phyloP scores from a whole-genome alignment of 1,284 basidiomycete species.

The Heterobasidion occidentale region DNA sequence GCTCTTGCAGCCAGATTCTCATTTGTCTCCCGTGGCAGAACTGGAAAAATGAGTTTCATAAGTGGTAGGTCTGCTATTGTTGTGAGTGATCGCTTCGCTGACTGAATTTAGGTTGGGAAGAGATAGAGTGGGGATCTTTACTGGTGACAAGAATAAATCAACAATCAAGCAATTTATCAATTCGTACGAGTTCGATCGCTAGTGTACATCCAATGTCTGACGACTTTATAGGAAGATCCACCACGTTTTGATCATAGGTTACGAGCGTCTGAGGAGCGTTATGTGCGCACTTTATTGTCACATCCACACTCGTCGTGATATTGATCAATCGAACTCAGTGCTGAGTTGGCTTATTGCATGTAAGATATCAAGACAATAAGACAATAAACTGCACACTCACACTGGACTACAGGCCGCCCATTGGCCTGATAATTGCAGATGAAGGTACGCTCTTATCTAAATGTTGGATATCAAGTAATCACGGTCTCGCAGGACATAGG shows the following conservation, averaged over 20 bases:
- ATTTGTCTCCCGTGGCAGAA: conserved; percentile 44
- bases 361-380: conserved; percentile 22
- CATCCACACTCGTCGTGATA: background rate
- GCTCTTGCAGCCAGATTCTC: conserved; percentile 2
- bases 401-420: conserved; percentile 56
- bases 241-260: conserved; percentile 91
- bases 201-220: background rate
- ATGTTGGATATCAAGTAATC: too few relatives aligned
- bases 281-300: conserved; percentile 39
- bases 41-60: conserved; percentile 93
- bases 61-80: conserved; percentile 56
- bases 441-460: conserved; percentile 51
- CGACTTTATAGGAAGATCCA: conserved; percentile 49
- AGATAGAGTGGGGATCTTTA: conserved; percentile 74
- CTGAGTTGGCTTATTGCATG: conserved; percentile 59
- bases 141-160: conserved; percentile 73
- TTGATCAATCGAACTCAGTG: conserved; percentile 25
- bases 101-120: conserved; percentile 52
- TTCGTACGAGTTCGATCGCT: conserved; percentile 36
- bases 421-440: conserved; percentile 93
- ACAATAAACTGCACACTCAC: background rate
- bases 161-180: conserved; percentile 71
- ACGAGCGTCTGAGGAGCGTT: conserved; percentile 82
- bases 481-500: conserved; percentile 63
- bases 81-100: background rate